Evolutionary conservation across 805 yeast species (phyloP).

Genomic region (Wickerhamiella cacticola): DNA sequence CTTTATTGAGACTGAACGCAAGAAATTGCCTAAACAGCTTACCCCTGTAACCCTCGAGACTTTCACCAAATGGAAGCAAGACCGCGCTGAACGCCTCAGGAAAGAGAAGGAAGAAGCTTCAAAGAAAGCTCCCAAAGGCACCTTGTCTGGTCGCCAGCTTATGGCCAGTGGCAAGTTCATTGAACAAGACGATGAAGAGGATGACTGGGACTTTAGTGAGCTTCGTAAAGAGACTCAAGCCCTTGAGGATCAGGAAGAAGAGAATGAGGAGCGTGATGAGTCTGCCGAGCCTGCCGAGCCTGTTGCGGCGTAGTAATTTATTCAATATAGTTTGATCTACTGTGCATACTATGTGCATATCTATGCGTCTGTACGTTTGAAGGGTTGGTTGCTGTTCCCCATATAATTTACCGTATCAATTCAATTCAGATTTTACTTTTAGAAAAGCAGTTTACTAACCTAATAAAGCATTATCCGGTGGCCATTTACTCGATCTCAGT

Average conservation of each 20-base stretch:
- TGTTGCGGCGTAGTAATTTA: background rate
- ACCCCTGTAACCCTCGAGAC: constrained; percentile 81
- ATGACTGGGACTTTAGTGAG: constrained; percentile 30
- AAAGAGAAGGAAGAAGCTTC: constrained; percentile 34
- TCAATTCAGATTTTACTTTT: no score
- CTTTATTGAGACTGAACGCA: constrained; percentile 87
- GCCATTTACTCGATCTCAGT: background rate
- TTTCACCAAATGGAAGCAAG: constrained; percentile 71
- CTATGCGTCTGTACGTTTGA: no score
- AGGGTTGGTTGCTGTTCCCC: no score
- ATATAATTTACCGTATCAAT: no score
- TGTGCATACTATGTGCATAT: no score
- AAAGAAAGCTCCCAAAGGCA: constrained; percentile 30
- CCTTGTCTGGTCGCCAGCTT: constrained; percentile 30
- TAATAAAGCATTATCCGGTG: no score
- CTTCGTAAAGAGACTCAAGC: constrained; percentile 28
- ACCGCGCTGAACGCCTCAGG: constrained; percentile 47
- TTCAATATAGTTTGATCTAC: no score
- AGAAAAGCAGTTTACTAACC: no score
- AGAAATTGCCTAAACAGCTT: constrained; percentile 53
- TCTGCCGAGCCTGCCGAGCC: background rate
- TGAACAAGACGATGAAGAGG: constrained; percentile 25
- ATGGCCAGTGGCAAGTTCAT: constrained; percentile 31
- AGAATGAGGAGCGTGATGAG: background rate
- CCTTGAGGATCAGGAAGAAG: constrained; percentile 13